Percentiles rank a stretch among this genome's conserved stretches.
Evolutionary conservation across 176 grass and related monocot genomes (phyloP).

Genomic region (Carex parvula): DNA sequence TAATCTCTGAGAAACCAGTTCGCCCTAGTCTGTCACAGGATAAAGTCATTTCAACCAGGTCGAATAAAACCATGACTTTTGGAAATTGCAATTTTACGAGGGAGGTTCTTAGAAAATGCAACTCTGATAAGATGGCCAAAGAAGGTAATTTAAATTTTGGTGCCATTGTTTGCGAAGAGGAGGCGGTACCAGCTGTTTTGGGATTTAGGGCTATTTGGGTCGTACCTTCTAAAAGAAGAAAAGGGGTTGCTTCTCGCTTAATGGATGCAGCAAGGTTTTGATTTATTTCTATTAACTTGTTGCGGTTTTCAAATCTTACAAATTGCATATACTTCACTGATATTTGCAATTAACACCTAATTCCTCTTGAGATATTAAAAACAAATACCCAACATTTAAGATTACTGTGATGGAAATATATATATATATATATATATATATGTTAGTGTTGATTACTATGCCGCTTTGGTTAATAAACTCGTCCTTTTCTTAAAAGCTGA

Average conservation of each 20-base stretch:
- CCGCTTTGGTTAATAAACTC: neutral
- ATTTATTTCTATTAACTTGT: neutral
- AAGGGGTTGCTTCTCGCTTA: slow-evolving; percentile 53
- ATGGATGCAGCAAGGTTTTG: slow-evolving; percentile 64
- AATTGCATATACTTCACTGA: neutral
- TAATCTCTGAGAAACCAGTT: slow-evolving; percentile 41
- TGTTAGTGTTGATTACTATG: neutral
- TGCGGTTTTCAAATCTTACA: neutral
- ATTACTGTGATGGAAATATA: neutral
- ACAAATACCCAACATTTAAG: neutral
- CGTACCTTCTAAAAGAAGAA: slow-evolving; percentile 62
- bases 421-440: neutral
- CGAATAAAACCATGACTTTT: slow-evolving; percentile 51
- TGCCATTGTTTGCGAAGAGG: slow-evolving; percentile 60
- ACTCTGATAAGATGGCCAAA: slow-evolving; percentile 27
- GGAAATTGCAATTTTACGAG: slow-evolving; percentile 77
- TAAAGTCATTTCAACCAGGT: slow-evolving; percentile 24
- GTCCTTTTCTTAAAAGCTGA: neutral
- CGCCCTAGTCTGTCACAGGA: neutral
- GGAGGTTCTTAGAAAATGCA: slow-evolving; percentile 44
- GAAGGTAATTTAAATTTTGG: slow-evolving; percentile 38
- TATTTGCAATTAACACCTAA: neutral
- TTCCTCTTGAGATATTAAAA: neutral
- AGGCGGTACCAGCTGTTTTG: slow-evolving; percentile 51
- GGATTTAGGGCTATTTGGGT: slow-evolving; percentile 94